Evolutionary conservation across 169 alveolate species (phyloP).

Genomic region (Eimeria falciformis): DNA sequence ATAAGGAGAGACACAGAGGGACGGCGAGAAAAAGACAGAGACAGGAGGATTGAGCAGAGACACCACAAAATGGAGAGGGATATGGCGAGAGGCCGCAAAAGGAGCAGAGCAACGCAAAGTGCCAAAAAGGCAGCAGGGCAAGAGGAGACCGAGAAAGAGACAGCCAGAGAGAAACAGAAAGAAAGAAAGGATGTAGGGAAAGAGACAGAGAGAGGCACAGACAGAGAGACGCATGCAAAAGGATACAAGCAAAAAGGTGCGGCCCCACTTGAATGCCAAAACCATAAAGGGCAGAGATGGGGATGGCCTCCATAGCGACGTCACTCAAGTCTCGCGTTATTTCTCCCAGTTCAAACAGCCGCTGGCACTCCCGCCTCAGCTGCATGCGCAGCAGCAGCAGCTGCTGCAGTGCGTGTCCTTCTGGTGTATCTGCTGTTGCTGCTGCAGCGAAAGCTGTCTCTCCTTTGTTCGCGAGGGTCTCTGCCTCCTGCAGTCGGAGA

Average conservation of each 20-base stretch:
- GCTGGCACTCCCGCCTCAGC: slow-evolving; percentile 78
- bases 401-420: background rate
- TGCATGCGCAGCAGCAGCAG: slow-evolving; percentile 79
- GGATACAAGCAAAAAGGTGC: background rate
- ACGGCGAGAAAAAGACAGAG: background rate
- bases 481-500: slow-evolving; percentile 21
- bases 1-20: background rate
- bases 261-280: slow-evolving; percentile 29
- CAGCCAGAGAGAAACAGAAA: too few species aligned
- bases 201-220: too few species aligned
- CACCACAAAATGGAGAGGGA: too few species aligned
- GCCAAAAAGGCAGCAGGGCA: too few species aligned
- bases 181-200: too few species aligned
- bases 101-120: too few species aligned
- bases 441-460: background rate
- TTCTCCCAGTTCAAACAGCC: slow-evolving; percentile 80
- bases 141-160: too few species aligned
- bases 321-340: slow-evolving; percentile 77
- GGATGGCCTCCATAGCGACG: slow-evolving; percentile 81
- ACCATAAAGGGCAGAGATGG: slow-evolving; percentile 84
- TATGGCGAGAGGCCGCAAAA: too few species aligned
- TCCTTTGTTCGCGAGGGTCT: background rate
- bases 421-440: background rate
- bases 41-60: too few species aligned
- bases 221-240: too few species aligned